phyloP scores from a whole-genome alignment of 441 rosid genomes.

The Bocquillonia castaneifolia region DNA sequence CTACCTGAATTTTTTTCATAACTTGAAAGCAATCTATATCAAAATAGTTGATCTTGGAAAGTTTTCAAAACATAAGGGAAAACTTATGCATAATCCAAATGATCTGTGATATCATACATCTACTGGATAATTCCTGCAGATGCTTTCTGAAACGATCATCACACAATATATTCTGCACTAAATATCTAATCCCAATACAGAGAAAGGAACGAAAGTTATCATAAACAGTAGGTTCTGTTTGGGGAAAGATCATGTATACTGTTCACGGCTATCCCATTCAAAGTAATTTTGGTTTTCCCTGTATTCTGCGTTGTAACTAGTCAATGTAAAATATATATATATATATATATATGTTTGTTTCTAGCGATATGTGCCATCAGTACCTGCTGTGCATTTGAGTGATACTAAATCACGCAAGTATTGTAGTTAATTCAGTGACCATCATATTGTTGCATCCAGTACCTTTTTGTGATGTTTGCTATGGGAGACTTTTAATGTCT shows the following conservation, averaged over 20 bases:
- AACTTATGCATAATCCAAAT: not conserved
- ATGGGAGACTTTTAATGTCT: not conserved
- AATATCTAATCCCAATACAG: not conserved
- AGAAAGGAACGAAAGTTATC: not conserved
- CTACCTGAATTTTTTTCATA: not conserved
- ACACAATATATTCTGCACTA: not conserved
- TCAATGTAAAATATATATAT: too few species aligned
- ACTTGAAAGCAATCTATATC: not conserved
- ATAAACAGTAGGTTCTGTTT: not conserved
- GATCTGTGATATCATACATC: not conserved
- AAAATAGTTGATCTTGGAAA: not conserved
- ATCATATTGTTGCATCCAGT: too few species aligned
- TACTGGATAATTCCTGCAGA: not conserved
- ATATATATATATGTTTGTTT: too few species aligned
- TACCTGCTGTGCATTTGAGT: not conserved
- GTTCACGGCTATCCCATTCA: not conserved
- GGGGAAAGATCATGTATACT: too few species aligned
- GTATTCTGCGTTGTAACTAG: not conserved
- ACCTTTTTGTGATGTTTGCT: not conserved
- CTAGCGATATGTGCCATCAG: not conserved
- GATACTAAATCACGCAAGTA: too few species aligned
- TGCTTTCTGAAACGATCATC: too few species aligned
- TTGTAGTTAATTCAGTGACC: not conserved
- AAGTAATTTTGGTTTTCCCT: not conserved
- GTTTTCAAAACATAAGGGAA: not conserved